Conservation (phyloP, 768 basidiomycete species). For the Russula lepida region DNA sequence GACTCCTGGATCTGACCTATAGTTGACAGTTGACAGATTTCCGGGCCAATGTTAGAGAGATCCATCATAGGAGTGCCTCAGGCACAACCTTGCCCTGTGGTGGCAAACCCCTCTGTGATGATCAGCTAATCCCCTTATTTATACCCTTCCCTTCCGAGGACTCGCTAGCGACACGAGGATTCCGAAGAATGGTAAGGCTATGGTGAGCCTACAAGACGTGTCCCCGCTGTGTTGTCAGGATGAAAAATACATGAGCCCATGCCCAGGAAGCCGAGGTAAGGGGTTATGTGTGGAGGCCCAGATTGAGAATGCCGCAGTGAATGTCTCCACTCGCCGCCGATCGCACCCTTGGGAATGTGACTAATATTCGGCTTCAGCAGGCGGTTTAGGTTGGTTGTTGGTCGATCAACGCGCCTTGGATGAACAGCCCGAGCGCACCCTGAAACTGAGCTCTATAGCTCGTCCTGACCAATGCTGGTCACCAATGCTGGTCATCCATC, state of each 20-base stretch:
- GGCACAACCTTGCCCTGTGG: constrained; percentile 4
- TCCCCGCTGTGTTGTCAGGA: background rate
- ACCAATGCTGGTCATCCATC: background rate
- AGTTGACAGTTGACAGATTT: background rate
- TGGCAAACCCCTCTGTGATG: constrained; percentile 2
- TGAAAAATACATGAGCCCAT: background rate
- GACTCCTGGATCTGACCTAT: constrained; percentile 19
- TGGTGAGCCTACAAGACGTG: background rate
- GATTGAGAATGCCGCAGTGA: constrained; percentile 1
- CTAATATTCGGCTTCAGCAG: constrained; percentile 5
- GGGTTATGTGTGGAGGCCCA: constrained; percentile 6
- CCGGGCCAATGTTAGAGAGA: constrained; percentile 8
- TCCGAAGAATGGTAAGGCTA: background rate
- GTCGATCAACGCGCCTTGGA: constrained; percentile 1
- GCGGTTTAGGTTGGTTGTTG: constrained; percentile 11
- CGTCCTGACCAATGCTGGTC: too few relatives aligned
- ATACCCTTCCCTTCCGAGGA: background rate
- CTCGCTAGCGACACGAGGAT: background rate
- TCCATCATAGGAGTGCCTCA: constrained; percentile 16
- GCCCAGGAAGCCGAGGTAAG: constrained; percentile 5
- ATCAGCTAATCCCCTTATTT: background rate
- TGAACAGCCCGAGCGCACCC: background rate
- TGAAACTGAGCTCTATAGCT: background rate
- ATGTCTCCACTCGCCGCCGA: constrained; percentile 10
- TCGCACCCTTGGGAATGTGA: constrained; percentile 19